Percentiles rank a stretch among this genome's conserved stretches.
Evolutionary conservation across 805 yeast genomes (phyloP).

Genomic region (Candida taoyuanica): DNA sequence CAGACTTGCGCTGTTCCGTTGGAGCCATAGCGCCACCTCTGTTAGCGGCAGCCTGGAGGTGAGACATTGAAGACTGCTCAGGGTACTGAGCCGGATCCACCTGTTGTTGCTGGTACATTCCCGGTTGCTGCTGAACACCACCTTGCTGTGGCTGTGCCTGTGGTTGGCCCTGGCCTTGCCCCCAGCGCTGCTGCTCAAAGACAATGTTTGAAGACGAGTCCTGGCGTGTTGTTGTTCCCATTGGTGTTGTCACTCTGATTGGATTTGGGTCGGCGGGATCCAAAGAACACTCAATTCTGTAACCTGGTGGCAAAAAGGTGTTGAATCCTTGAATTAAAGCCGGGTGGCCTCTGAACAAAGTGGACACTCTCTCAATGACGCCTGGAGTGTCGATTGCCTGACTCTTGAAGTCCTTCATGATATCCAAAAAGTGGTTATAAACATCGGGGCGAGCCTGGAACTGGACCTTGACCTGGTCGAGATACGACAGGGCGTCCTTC

Average conservation of each 20-base stretch:
- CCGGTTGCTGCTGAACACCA: constrained; percentile 14
- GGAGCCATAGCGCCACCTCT: constrained; percentile 17
- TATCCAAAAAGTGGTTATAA: constrained; percentile 91
- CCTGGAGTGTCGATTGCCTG: constrained; percentile 98
- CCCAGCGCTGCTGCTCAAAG: constrained; percentile 20
- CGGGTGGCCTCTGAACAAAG: constrained; percentile 89
- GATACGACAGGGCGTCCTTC: constrained; percentile 90
- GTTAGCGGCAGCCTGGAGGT: constrained; percentile 37
- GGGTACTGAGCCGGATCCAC: constrained; percentile 9
- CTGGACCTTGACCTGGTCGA: constrained; percentile 93
- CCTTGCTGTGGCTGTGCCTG: constrained; percentile 18
- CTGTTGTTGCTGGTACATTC: constrained; percentile 9
- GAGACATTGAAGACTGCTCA: constrained; percentile 28
- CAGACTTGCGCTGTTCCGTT: constrained; percentile 21
- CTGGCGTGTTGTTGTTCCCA: constrained; percentile 63
- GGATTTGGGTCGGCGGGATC: constrained; percentile 91
- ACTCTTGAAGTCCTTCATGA: constrained; percentile 97
- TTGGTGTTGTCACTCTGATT: constrained; percentile 91
- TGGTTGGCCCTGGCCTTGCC: constrained; percentile 11
- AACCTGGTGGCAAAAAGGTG: constrained; percentile 96
- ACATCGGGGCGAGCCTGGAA: constrained; percentile 92
- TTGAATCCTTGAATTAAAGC: constrained; percentile 94
- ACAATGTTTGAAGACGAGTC: constrained; percentile 19
- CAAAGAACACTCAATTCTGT: constrained; percentile 82
- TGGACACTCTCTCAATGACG: constrained; percentile 91